A percentile compares a stretch with the other conserved stretches of the same genome.
Conservation (phyloP, 2,329 filamentous ascomycete genomes). For the Neurospora sp. region DNA sequence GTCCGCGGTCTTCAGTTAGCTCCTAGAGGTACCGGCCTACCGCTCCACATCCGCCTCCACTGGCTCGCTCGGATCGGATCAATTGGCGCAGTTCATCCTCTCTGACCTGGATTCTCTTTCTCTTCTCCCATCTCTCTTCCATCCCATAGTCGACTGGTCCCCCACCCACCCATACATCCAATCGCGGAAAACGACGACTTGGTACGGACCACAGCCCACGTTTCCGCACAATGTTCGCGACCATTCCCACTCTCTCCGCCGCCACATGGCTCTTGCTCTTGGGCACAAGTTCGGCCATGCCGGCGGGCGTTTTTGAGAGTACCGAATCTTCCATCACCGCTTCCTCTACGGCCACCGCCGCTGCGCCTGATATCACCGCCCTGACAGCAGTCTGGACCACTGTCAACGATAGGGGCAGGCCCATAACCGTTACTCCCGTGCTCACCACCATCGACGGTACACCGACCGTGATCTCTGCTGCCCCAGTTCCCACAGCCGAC, state of each 20-base stretch:
- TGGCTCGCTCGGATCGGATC: neutral
- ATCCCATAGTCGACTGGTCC: neutral
- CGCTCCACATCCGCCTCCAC: neutral
- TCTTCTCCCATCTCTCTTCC: neutral
- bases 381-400: constrained; percentile 40
- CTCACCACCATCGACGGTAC: constrained; percentile 35
- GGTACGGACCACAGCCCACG: constrained; percentile 8
- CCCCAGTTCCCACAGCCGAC: constrained; percentile 25
- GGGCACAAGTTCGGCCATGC: constrained; percentile 21
- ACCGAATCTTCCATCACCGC: neutral
- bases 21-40: neutral
- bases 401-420: constrained; percentile 36
- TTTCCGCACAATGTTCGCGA: constrained; percentile 22
- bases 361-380: constrained; percentile 14
- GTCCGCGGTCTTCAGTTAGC: neutral
- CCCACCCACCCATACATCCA: neutral
- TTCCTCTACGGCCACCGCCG: constrained; percentile 11
- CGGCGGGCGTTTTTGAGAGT: constrained; percentile 11
- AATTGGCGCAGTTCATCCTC: neutral
- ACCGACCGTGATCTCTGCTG: constrained; percentile 28
- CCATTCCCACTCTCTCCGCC: constrained; percentile 20
- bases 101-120: neutral
- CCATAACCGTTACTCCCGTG: constrained; percentile 40
- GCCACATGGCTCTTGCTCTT: constrained; percentile 18
- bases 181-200: neutral